Evolutionary conservation across 495 filamentous ascomycete species (phyloP).

Genomic region (Xylaria castorea): DNA sequence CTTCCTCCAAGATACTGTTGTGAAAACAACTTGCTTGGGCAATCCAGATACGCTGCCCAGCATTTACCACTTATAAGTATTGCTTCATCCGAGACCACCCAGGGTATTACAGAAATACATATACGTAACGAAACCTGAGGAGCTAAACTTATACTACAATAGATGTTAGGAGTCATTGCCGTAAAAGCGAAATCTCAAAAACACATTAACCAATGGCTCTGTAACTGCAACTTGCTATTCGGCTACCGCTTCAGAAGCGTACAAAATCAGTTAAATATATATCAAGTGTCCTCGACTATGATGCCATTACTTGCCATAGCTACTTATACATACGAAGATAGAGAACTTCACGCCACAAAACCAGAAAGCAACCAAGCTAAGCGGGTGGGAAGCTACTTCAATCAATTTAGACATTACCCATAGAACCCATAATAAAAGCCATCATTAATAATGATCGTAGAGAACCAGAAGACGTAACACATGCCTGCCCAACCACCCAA

Average conservation of each 20-base stretch:
- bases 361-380: background rate
- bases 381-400: background rate
- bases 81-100: too few species aligned
- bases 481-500: background rate
- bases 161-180: background rate
- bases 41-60: too few species aligned
- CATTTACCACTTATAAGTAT: too few species aligned
- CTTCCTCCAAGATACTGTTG: too few species aligned
- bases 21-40: too few species aligned
- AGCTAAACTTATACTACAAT: background rate
- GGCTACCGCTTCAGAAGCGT: background rate
- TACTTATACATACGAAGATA: background rate
- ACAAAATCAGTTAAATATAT: background rate
- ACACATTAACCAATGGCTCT: background rate
- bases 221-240: too few species aligned
- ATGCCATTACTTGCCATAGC: background rate
- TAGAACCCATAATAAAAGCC: background rate
- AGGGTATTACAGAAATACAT: too few species aligned
- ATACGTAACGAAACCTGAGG: background rate
- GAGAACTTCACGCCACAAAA: background rate
- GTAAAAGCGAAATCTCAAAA: background rate
- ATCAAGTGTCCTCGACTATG: background rate
- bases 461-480: background rate
- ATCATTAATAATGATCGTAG: background rate
- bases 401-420: conserved; percentile 22